Conservation (phyloP, 2,329 filamentous ascomycete genomes). For the Neonectria punicea region DNA sequence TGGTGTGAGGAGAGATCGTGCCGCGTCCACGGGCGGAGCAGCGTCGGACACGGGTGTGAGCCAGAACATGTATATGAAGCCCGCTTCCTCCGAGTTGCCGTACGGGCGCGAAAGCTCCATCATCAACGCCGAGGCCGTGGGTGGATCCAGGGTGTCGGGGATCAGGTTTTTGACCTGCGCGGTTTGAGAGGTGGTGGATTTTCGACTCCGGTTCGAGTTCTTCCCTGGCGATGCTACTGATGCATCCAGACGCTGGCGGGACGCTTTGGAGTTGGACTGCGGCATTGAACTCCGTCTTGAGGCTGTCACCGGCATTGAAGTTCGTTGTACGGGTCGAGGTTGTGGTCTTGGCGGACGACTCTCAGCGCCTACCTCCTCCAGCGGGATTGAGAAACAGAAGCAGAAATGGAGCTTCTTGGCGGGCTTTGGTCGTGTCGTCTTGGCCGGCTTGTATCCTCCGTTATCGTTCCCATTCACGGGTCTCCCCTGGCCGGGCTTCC, state of each 20-base stretch:
- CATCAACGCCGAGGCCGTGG: conserved; percentile 76
- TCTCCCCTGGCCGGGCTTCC: conserved; percentile 25
- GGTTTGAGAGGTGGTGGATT: conserved; percentile 47
- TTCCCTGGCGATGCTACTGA: conserved; percentile 45
- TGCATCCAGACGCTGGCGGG: conserved; percentile 30
- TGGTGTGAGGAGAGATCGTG: conserved; percentile 67
- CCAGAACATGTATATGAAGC: conserved; percentile 99
- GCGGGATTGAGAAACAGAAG: conserved; percentile 63
- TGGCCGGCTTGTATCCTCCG: conserved; percentile 18
- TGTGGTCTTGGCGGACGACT: conserved; percentile 56
- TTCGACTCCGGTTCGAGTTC: conserved; percentile 43
- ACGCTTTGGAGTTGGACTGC: conserved; percentile 12
- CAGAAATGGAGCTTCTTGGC: conserved; percentile 54
- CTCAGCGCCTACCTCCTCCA: conserved; percentile 54
- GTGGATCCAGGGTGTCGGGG: conserved; percentile 71
- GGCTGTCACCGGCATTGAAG: conserved; percentile 36
- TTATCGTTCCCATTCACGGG: conserved; percentile 41
- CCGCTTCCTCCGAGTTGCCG: conserved; percentile 76
- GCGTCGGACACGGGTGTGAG: conserved; percentile 74
- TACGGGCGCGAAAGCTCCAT: conserved; percentile 79
- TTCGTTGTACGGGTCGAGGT: conserved; percentile 57
- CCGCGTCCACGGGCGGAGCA: conserved; percentile 66
- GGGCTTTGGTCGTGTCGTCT: conserved; percentile 37
- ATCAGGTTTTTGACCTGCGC: conserved; percentile 64
- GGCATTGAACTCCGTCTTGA: conserved; percentile 31